Evolutionary conservation across 1,139 yeast genomes (phyloP).

Genomic region (Keqinozyma sinolaborantium): DNA sequence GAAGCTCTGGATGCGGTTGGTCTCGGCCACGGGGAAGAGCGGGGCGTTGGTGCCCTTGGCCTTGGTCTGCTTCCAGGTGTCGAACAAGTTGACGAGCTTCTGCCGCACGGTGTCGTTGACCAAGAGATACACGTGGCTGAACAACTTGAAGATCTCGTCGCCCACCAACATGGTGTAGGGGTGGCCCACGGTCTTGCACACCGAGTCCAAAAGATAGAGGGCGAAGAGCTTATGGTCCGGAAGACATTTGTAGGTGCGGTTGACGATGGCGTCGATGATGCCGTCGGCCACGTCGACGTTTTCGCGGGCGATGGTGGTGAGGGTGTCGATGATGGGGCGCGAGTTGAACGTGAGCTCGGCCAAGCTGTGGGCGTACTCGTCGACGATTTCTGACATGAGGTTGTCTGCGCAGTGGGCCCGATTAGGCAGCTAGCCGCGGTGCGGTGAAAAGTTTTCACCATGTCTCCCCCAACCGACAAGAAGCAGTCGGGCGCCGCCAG

Average conservation of each 20-base stretch:
- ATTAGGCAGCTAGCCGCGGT: conserved; percentile 8
- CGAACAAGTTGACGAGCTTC: conserved; percentile 72
- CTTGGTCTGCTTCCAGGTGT: conserved; percentile 71
- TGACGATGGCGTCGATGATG: conserved; percentile 69
- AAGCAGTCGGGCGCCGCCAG: conserved; percentile 90
- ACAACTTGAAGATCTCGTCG: conserved; percentile 60
- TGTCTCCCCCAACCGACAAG: conserved; percentile 65
- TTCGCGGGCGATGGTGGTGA: conserved; percentile 88
- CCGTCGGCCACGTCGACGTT: conserved; percentile 73
- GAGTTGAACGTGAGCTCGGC: conserved; percentile 84
- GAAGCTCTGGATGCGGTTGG: conserved; percentile 72
- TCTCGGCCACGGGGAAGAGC: conserved; percentile 67
- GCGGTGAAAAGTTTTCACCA: conserved; percentile 20
- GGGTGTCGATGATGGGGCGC: conserved; percentile 79
- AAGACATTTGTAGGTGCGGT: conserved; percentile 49
- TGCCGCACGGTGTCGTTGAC: conserved; percentile 69
- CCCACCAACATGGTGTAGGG: conserved; percentile 82
- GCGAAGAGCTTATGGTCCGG: conserved; percentile 85
- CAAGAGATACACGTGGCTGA: conserved; percentile 71
- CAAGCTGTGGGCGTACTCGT: conserved; percentile 65
- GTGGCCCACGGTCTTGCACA: conserved; percentile 84
- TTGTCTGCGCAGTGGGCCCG: conserved; percentile 1
- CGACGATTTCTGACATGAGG: conserved; percentile 20
- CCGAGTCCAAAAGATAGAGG: conserved; percentile 84
- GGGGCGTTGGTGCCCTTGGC: conserved; percentile 61